Percentiles rank a stretch among this genome's conserved stretches.
Evolutionary conservation across 106 monocot species (phyloP).

Genomic region (Phalaenopsis equestris): DNA sequence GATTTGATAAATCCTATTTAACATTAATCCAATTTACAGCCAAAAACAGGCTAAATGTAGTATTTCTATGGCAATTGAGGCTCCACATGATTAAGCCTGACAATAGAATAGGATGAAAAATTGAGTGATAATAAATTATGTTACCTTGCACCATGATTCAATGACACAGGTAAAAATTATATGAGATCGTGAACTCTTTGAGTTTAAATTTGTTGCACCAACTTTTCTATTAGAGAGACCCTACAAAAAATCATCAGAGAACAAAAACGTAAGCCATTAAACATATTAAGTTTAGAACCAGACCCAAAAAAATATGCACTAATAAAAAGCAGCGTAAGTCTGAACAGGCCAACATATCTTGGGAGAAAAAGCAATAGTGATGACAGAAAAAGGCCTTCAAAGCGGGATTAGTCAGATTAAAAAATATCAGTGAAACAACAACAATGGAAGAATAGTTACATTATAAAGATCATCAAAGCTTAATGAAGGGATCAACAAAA

Average conservation of each 20-base stretch:
- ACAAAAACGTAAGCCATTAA: neutral
- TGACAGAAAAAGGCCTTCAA: neutral
- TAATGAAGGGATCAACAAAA: neutral
- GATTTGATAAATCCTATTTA: no score
- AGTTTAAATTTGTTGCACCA: constrained; percentile 82
- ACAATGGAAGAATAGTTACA: neutral
- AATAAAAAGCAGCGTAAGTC: no score
- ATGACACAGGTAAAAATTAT: constrained; percentile 69
- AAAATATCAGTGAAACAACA: no score
- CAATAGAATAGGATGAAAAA: neutral
- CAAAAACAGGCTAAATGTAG: no score
- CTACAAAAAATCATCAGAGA: constrained; percentile 12
- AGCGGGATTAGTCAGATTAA: no score
- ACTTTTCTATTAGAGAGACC: constrained; percentile 92
- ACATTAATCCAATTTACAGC: no score
- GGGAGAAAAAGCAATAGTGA: neutral
- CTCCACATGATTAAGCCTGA: neutral
- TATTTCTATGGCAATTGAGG: neutral
- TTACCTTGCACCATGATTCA: constrained; percentile 97
- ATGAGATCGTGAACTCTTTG: constrained; percentile 94
- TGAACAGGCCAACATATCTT: no score
- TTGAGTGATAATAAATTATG: neutral
- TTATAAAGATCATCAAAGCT: neutral
- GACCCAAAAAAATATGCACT: neutral
- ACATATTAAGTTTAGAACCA: neutral